Evolutionary conservation across 768 basidiomycete species (phyloP), one percentile per base, ranked within the genome.

Genomic region (Asterophora parasitica): DNA sequence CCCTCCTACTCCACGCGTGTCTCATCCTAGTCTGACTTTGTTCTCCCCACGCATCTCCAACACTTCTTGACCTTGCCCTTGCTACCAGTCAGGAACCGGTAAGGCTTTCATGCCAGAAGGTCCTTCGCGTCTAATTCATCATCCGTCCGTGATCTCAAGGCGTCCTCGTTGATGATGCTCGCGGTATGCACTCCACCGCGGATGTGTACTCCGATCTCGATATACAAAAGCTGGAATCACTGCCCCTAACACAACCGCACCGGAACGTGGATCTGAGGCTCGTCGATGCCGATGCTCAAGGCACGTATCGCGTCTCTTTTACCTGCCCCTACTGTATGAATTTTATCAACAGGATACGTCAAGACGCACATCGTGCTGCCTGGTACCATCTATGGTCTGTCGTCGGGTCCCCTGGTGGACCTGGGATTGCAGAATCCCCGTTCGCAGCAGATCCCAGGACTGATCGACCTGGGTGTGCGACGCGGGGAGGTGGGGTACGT

Each of bases 341-440:
- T 23, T 23, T 23, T 23, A 19, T 44, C 44, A 37, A 42, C 42
- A 58, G 57, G 54, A 20, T 55, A 55, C 35, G 57, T 58, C 51
- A 55, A 53, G 27, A 55, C 54, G 0, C 76, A 79, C 58, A 78
- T 82, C 47, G 56, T 83, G 42, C 54, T 77, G 10, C 79, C 81
- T 1, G 65, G 73, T 3, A 79, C 75, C 1, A 75, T 82, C 36
- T 82, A 76, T 50, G 79, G 77, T 26, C 61, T 71, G 7, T 74
- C 77, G 0, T 58, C 62, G 0, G 74, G 72, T 10, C 60, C 64
- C 19, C 68, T 81, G n/a, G 73, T 73, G n/a, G 73, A 80, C 17
- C 63, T 68, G 4, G 76, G 74, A 1, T 61, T 81, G 34, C 66
- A 72, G 48, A 78, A 82, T 54, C 50, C 65, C 2, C 67, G 73